phyloP scores from a whole-genome alignment of 208 protist genomes.

The Leishmania major region DNA sequence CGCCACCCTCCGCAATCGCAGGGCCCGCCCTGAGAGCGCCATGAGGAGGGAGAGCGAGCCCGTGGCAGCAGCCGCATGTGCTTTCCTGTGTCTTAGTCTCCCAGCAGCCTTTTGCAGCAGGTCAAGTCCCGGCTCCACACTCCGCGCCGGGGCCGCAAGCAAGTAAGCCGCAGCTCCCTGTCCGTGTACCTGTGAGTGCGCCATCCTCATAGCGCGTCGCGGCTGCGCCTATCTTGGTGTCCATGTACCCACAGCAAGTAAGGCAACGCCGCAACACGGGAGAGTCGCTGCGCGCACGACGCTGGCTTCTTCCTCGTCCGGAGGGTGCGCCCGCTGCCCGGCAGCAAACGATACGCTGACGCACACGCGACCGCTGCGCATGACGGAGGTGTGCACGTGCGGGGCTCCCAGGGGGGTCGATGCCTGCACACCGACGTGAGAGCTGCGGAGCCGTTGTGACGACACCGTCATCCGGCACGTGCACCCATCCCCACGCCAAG shows the following conservation, averaged over 20 bases:
- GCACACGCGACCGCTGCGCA: background rate
- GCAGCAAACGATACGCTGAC: background rate
- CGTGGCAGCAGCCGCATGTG: background rate
- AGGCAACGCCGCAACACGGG: background rate
- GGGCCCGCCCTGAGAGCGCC: background rate
- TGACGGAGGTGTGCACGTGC: background rate
- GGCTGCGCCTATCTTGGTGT: background rate
- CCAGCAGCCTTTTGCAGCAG: background rate
- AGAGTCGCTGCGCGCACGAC: background rate
- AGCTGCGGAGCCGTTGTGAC: background rate
- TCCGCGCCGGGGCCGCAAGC: background rate
- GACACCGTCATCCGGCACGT: background rate
- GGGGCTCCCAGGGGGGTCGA: too few relatives aligned
- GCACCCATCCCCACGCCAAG: background rate
- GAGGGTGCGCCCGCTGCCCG: too few relatives aligned
- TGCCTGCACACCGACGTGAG: background rate
- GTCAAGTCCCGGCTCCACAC: background rate
- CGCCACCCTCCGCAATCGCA: background rate
- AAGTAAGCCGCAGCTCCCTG: background rate
- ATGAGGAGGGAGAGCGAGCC: background rate
- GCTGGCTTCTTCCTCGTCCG: background rate
- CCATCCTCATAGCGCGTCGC: background rate
- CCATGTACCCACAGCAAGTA: background rate
- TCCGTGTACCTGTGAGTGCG: background rate
- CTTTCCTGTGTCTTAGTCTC: background rate